Evolutionary conservation across 768 basidiomycete species (phyloP), one percentile per base, ranked within the genome.

Genomic region (Kwoniella europaea): DNA sequence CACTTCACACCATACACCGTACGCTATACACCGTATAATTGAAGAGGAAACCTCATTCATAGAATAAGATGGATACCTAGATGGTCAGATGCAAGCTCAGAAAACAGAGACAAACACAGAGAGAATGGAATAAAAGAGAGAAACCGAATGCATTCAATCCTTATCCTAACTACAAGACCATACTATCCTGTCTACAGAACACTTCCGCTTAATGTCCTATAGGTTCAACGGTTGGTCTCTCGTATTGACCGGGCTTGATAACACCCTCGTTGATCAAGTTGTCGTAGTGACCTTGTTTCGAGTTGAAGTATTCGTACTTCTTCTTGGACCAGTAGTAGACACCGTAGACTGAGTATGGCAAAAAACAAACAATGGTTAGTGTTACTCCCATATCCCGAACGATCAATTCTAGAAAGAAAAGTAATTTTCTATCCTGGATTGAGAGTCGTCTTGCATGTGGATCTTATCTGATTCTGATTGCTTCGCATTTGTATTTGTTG

Each of bases 241-340:
- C 68, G 53, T 64, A 70, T 52, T 70, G 63, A 64, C 68, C 68
- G 22, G 68, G 68, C 50, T 70, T 70, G 57, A 70, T 70, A 18
- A 42, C 29, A 58, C 76, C 77, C 60, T 75, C 78, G 15, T 68
- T 62, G 63, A 71, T 57, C 22, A 77, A 69, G 64, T 76, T 62
- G 50, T 65, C 71, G 65, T 77, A 79, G 63, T 82, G 81, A 15
- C 81, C 81, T 71, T 80, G 71, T 65, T 83, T 83, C 24, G 81
- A 82, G 78, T 82, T 81, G 76, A 79, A 73, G 74, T 76, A 83
- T 16, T 70, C 81, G 74, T 76, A 79, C 67, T 76, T 79, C 44
- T 24, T 85, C 82, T 90, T 92, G 27, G 90, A 92, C 91, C 92
- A 94, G 6, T 88, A 82, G 84, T 94, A 94, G 43, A 89, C 87